Percentiles rank a stretch among this genome's conserved stretches.
These are phyloP conservation scores for Leccinum boreale DNA, from an alignment of 768 basidiomycete species.

Conservation along the genomic window DNA sequence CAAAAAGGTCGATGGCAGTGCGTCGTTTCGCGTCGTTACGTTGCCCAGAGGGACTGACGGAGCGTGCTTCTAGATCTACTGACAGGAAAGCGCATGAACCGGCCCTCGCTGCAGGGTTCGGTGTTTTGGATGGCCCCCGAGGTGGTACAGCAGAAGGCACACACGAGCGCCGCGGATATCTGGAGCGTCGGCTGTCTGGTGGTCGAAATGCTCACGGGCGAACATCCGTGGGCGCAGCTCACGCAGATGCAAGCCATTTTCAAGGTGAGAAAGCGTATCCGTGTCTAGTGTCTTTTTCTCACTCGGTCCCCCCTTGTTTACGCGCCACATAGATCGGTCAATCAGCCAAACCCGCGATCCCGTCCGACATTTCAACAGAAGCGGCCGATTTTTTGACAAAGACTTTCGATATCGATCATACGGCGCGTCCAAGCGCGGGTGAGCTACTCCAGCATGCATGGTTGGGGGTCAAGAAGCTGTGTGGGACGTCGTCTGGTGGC, in stretches of 20 bases:
- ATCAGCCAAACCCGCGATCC: slow-evolving; percentile 81
- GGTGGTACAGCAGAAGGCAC: slow-evolving; percentile 92
- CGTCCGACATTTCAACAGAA: slow-evolving; percentile 86
- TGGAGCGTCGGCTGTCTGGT: slow-evolving; percentile 96
- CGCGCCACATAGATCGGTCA: slow-evolving; percentile 75
- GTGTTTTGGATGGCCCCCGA: slow-evolving; percentile 99
- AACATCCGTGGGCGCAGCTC: slow-evolving; percentile 93
- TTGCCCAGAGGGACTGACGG: slow-evolving; percentile 30
- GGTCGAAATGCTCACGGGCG: slow-evolving; percentile 95
- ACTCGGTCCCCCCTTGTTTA: background rate
- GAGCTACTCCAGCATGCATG: slow-evolving; percentile 76
- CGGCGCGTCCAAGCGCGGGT: slow-evolving; percentile 73
- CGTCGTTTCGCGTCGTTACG: slow-evolving; percentile 34
- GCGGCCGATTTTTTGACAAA: slow-evolving; percentile 82
- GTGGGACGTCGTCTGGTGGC: slow-evolving; percentile 13
- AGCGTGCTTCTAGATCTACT: slow-evolving; percentile 34
- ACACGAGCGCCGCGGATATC: slow-evolving; percentile 91
- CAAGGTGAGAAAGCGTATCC: slow-evolving; percentile 50
- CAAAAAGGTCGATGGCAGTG: slow-evolving; percentile 95
- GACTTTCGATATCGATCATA: slow-evolving; percentile 85
- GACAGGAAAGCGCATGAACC: slow-evolving; percentile 68
- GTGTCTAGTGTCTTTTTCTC: background rate
- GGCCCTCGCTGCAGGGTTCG: slow-evolving; percentile 94
- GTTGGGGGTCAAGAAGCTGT: slow-evolving; percentile 44
- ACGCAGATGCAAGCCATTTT: slow-evolving; percentile 99